Base-by-base conservation (phyloP, 257 asterid genomes). In the Parsonsia alboflavescens region DNA sequence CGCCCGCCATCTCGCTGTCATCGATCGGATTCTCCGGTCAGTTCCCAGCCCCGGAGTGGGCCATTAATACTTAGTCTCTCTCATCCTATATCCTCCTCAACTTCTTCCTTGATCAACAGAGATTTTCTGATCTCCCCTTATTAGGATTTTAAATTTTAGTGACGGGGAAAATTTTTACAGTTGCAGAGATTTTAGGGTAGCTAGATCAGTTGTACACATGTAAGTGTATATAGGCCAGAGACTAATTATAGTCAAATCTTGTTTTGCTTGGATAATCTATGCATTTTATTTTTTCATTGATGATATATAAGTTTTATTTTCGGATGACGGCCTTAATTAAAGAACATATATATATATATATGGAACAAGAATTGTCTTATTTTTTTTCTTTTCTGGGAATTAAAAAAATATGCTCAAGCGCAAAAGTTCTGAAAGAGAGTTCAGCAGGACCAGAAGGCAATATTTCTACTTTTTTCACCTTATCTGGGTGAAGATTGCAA, bases 21-120 rank as follows among this genome's bases (percentile, higher is more conserved):
- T 79, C 39, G 90, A 85, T 39, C 84, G 97, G 83, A 75, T 81
- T 68, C 88, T 90, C 61, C 84, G 85, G 52, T 90, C 97, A 19
- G 95, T 90, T 39, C 97, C 95, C 3, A 90, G 96, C 80, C 94
- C 97, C 59, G 95, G 93, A 12, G 82, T 83, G 1, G 97, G 96
- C 75, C 87, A 90, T 70, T 86, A 81, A 72, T 54, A 0, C 13
- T 7, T 24, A n/a, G n/a, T n/a, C n/a, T n/a, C n/a, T 46, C 21
- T 26, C 45, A 12, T 70, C 24, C 0, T 10, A 10, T n/a, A n/a
- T 28, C 62, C 11, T 22, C 6, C 17, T 48, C 21, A n/a, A 8
- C 22, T 33, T 16, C 64, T 10, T 36, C 2, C 21, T 46, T n/a
- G n/a, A 12, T 22, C 39, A 30, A 44, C n/a, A 39, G 11, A 28